Base-by-base conservation (phyloP, 768 basidiomycete species). In the Tulasnella sp. region DNA sequence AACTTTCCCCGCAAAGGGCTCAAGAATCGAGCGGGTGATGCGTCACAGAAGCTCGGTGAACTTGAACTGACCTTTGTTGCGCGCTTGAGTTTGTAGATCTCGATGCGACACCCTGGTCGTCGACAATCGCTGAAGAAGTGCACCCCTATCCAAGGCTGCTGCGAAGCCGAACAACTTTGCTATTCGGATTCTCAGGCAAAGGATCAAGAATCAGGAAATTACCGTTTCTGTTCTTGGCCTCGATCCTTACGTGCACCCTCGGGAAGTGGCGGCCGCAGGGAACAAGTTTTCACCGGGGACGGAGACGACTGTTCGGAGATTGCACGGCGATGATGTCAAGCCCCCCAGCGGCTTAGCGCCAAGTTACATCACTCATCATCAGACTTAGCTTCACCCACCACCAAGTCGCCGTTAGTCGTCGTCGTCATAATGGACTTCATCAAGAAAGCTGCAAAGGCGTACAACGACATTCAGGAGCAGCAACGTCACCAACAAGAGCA, bases 401-500 rank as follows among this genome's bases (percentile, higher is more conserved):
- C 25, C 3, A 31, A 8, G 1, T 64, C 58, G 3, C 12, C n/a
- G n/a, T 25, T 31, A 64, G 58, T 64, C 58, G 29, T 40, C 71
- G 40, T 72, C 49, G 15, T 40, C 71, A 72, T n/a, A n/a, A n/a
- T 72, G 71, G 71, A 72, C 29, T 72, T 72, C 71, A 17, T 72
- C 71, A 31, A 40, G 39, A 40, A 72, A 31, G 71, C 40, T 38
- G 40, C 49, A 5, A 49, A 45, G 25, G 22, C 25, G 40, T 49
- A 2, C 71, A 49, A 72, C 71, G 58, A 72, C 40, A 1, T 72
- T 17, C 40, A 25, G 15, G 38, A 72, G 71, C 71, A 71, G 29
- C 37, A 39, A 11, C 36, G 39, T 8, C 68, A 69, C 11, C 68
- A 69, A 70, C 69, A 70, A 25, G 34, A 70, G 40, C 69, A 70